Evolutionary conservation across 2,329 filamentous ascomycete genomes (phyloP).

Genomic region (Cladophialophora chaetospira): DNA sequence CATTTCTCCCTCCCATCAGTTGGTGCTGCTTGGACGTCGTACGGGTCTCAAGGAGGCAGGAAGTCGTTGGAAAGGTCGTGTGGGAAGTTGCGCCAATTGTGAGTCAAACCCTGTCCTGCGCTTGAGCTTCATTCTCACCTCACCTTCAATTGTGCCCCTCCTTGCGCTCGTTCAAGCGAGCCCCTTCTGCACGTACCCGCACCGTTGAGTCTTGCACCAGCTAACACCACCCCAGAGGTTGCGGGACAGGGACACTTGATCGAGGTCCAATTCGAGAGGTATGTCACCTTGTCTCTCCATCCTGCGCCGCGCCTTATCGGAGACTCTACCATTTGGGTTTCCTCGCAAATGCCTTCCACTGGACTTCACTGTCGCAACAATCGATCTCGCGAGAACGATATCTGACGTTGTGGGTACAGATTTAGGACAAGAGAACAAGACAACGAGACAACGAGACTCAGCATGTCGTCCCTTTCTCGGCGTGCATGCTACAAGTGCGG

Average conservation of each 20-base stretch:
- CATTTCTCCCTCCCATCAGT: conserved; percentile 19
- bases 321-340: no score
- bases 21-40: conserved; percentile 27
- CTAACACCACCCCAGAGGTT: conserved; percentile 25
- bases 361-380: not conserved
- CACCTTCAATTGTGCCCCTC: conserved; percentile 8
- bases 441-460: no score
- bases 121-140: conserved; percentile 6
- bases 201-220: conserved; percentile 6
- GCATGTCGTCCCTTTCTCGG: conserved; percentile 78
- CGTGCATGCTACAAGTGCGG: conserved; percentile 78
- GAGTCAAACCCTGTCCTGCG: conserved; percentile 9
- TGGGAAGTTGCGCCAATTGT: conserved; percentile 32
- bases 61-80: conserved; percentile 34
- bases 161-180: conserved; percentile 4
- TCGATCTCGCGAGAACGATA: conserved; percentile 4
- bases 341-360: no score
- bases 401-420: conserved; percentile 15
- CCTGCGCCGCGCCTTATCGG: conserved; percentile 9
- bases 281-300: conserved; percentile 3
- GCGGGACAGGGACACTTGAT: conserved; percentile 24
- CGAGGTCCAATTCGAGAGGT: conserved; percentile 22
- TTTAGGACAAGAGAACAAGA: conserved; percentile 11
- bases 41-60: conserved; percentile 31
- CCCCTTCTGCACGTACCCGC: conserved; percentile 27